phyloP scores from a whole-genome alignment of 768 basidiomycete genomes.

The Mycena albidolilacea region DNA sequence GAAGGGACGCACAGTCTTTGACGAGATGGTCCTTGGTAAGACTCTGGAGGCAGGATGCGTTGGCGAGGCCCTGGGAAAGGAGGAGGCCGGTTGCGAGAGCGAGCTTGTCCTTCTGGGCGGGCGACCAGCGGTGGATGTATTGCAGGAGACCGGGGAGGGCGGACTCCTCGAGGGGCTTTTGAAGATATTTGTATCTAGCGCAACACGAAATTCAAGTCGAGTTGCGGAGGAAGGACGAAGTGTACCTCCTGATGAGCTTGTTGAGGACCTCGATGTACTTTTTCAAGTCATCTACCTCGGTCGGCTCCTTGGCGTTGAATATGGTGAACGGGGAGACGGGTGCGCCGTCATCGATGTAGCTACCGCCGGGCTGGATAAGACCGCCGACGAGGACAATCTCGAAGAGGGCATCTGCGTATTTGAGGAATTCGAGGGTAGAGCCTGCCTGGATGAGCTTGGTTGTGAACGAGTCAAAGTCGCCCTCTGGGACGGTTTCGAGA shows the following conservation, averaged over 20 bases:
- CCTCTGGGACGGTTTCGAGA: conserved; percentile 83
- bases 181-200: conserved; percentile 97
- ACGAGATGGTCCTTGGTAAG: conserved; percentile 95
- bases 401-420: conserved; percentile 97
- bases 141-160: conserved; percentile 89
- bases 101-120: conserved; percentile 85
- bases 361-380: conserved; percentile 96
- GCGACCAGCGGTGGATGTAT: conserved; percentile 89
- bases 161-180: conserved; percentile 92
- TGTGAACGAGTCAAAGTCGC: conserved; percentile 87
- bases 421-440: conserved; percentile 93
- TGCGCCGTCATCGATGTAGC: conserved; percentile 89
- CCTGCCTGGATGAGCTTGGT: conserved; percentile 94
- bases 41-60: conserved; percentile 82
- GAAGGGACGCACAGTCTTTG: conserved; percentile 81
- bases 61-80: conserved; percentile 86
- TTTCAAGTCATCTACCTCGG: conserved; percentile 89
- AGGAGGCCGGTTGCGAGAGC: conserved; percentile 86
- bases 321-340: conserved; percentile 92
- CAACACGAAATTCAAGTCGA: conserved; percentile 21
- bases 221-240: conserved; percentile 47
- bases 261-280: conserved; percentile 95
- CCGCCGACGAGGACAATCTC: conserved; percentile 97
- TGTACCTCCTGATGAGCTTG: conserved; percentile 91
- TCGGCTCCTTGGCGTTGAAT: conserved; percentile 85